Percentiles rank a stretch among this genome's conserved stretches.
Conservation (phyloP, 2,329 filamentous ascomycete genomes). For the Verticillium longisporum region DNA sequence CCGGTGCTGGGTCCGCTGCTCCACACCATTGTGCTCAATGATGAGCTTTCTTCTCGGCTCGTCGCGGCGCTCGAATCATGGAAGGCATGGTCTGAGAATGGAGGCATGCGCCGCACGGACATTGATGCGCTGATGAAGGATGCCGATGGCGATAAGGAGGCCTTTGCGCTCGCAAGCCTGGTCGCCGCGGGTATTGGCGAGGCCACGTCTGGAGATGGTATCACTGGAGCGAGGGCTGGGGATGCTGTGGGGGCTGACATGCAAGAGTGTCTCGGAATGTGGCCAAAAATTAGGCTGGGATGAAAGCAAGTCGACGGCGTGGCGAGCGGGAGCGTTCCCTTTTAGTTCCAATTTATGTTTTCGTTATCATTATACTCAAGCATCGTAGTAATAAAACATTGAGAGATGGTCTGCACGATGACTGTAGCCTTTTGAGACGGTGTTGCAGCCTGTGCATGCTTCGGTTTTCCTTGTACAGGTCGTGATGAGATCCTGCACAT, state of each 20-base stretch:
- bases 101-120: constrained; percentile 44
- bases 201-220: constrained; percentile 24
- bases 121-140: constrained; percentile 23
- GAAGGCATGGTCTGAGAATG: constrained; percentile 48
- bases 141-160: constrained; percentile 22
- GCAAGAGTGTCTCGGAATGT: constrained; percentile 47
- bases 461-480: too few relatives aligned
- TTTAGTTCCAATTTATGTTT: too few relatives aligned
- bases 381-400: too few relatives aligned
- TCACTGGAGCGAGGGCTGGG: constrained; percentile 22
- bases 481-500: too few relatives aligned
- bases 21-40: constrained; percentile 45
- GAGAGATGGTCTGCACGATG: too few relatives aligned
- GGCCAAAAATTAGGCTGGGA: constrained; percentile 45
- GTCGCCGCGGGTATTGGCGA: constrained; percentile 41
- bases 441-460: too few relatives aligned
- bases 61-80: constrained; percentile 38
- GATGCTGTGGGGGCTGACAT: constrained; percentile 43
- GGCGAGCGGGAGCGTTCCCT: not conserved
- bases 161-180: constrained; percentile 41
- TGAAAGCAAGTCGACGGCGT: constrained; percentile 12
- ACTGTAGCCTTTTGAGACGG: too few relatives aligned
- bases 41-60: constrained; percentile 21
- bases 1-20: constrained; percentile 38
- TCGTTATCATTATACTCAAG: too few relatives aligned